Evolutionary conservation across 1,139 yeast genomes (phyloP).

Genomic region (Yamadazyma conglobata): DNA sequence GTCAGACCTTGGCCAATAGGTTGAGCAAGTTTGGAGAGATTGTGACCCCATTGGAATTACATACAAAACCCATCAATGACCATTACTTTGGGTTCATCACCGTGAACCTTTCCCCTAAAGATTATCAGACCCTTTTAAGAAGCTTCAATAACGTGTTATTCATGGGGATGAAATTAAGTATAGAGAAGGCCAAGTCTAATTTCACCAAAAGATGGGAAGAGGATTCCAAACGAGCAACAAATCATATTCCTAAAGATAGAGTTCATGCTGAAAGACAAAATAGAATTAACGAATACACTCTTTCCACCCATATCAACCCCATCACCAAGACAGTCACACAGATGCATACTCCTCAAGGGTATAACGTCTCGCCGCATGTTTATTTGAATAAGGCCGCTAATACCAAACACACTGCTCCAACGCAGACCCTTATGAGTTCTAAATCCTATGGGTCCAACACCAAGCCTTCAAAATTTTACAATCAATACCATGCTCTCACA

Average conservation of each 20-base stretch:
- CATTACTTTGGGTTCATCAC: conserved; percentile 67
- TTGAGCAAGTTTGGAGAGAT: conserved; percentile 49
- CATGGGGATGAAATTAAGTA: conserved; percentile 65
- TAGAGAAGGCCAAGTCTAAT: conserved; percentile 45
- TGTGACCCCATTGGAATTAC: conserved; percentile 43
- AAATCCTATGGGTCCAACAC: conserved; percentile 35
- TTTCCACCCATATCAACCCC: conserved; percentile 26
- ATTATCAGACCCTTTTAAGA: conserved; percentile 46
- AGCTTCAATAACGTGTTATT: conserved; percentile 67
- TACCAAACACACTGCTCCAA: conserved; percentile 35
- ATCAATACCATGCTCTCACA: conserved; percentile 12
- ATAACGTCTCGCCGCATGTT: conserved; percentile 34
- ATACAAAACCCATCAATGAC: conserved; percentile 46
- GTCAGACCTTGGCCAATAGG: conserved; percentile 42
- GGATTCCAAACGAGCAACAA: conserved; percentile 31
- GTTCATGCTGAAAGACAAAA: conserved; percentile 33
- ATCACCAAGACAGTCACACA: conserved; percentile 17
- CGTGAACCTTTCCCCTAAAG: conserved; percentile 45
- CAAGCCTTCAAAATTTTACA: conserved; percentile 14
- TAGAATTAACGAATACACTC: conserved; percentile 39
- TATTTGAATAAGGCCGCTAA: conserved; percentile 30
- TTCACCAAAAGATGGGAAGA: conserved; percentile 40
- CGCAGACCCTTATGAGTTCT: conserved; percentile 27
- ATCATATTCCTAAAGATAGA: conserved; percentile 22
- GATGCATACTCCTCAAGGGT: conserved; percentile 23